Evolutionary conservation across 2,329 filamentous ascomycete species (phyloP).

Genomic region (Rutstroemia sp.): DNA sequence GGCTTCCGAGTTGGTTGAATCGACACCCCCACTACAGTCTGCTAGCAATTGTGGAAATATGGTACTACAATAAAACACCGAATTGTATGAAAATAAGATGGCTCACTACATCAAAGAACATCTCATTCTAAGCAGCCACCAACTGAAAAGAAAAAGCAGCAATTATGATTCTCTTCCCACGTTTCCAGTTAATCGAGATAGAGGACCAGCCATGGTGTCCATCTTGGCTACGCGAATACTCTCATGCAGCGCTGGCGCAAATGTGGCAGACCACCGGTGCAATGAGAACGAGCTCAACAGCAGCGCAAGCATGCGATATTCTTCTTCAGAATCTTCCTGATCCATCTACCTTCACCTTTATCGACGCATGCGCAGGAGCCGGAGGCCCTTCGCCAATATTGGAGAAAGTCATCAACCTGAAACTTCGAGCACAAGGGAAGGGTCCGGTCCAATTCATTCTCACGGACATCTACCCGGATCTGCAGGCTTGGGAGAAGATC

Average conservation of each 20-base stretch:
- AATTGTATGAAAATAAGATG: not conserved
- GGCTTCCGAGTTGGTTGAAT: too few relatives aligned
- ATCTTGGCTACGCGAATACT: not conserved
- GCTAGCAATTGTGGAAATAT: too few relatives aligned
- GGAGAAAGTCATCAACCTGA: not conserved
- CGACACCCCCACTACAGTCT: too few relatives aligned
- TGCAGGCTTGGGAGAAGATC: not conserved
- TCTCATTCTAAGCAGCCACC: not conserved
- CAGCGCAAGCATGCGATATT: not conserved
- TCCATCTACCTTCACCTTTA: not conserved
- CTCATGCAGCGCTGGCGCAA: not conserved
- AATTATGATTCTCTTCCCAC: not conserved
- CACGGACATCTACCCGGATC: not conserved
- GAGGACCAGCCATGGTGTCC: slow-evolving; percentile 1
- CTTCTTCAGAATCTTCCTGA: not conserved
- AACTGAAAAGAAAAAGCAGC: not conserved
- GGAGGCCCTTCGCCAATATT: not conserved
- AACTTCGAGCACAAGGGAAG: not conserved
- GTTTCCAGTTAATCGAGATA: not conserved
- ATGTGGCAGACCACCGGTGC: not conserved
- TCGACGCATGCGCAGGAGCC: not conserved
- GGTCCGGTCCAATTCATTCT: not conserved
- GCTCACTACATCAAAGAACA: not conserved
- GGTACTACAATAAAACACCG: not conserved
- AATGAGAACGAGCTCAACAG: not conserved